Percentiles rank a stretch among this genome's conserved stretches.
Evolutionary conservation across 257 asterid genomes (phyloP).

Genomic region (Plectranthus barbatus): DNA sequence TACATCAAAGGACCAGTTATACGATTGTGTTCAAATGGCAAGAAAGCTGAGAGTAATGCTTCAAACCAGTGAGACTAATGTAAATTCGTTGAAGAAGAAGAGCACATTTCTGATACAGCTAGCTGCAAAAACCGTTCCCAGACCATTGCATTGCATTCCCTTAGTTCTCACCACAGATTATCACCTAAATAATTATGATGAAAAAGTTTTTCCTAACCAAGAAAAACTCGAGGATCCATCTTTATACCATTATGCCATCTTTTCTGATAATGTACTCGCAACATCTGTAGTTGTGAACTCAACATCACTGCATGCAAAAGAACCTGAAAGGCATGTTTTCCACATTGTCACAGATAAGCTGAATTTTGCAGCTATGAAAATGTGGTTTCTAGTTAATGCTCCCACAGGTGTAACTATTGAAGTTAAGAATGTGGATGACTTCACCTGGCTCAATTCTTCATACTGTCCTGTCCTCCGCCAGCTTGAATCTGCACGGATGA

Average conservation of each 20-base stretch:
- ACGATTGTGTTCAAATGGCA: constrained; percentile 64
- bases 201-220: constrained; percentile 45
- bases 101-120: constrained; percentile 85
- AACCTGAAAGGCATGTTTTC: constrained; percentile 80
- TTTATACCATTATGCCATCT: constrained; percentile 74
- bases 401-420: constrained; percentile 67
- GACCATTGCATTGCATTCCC: constrained; percentile 83
- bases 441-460: constrained; percentile 88
- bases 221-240: constrained; percentile 85
- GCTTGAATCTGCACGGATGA: constrained; percentile 89
- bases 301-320: constrained; percentile 69
- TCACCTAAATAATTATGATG: constrained; percentile 47
- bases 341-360: constrained; percentile 90
- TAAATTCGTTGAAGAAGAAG: constrained; percentile 52
- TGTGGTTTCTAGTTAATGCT: constrained; percentile 89
- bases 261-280: constrained; percentile 89
- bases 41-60: constrained; percentile 88
- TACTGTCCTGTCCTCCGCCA: constrained; percentile 93
- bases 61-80: constrained; percentile 64
- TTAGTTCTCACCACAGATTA: constrained; percentile 74
- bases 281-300: constrained; percentile 90
- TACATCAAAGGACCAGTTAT: constrained; percentile 70
- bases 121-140: constrained; percentile 92
- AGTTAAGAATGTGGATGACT: constrained; percentile 80
- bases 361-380: constrained; percentile 87